phyloP scores from a whole-genome alignment of 805 yeast genomes.

The Candida glaebosa region DNA sequence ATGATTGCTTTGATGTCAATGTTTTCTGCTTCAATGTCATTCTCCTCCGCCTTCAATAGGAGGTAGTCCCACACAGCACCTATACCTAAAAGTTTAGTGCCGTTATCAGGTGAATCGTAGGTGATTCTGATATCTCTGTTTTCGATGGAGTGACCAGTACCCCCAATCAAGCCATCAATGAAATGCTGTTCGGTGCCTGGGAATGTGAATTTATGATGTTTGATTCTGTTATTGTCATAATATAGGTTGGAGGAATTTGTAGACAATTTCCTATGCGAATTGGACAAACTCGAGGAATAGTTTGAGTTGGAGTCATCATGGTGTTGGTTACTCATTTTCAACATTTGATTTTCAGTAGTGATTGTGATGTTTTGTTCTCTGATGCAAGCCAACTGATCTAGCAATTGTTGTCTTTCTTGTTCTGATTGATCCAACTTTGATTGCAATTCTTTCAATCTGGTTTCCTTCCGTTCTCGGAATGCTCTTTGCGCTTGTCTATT shows the following conservation, averaged over 20 bases:
- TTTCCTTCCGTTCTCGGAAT: slow-evolving; percentile 77
- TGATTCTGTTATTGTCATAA: background rate
- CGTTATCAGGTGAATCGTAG: slow-evolving; percentile 35
- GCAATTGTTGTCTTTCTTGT: slow-evolving; percentile 44
- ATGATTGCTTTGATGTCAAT: slow-evolving; percentile 60
- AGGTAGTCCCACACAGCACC: slow-evolving; percentile 85
- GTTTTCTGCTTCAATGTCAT: slow-evolving; percentile 42
- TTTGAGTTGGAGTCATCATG: slow-evolving; percentile 10
- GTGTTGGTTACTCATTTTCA: slow-evolving; percentile 30
- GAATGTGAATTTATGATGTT: slow-evolving; percentile 22
- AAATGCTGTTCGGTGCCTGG: slow-evolving; percentile 35
- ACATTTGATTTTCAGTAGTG: slow-evolving; percentile 58
- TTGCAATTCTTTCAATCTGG: slow-evolving; percentile 64
- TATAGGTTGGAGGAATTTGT: too few species aligned
- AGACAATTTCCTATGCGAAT: too few species aligned
- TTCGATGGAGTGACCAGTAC: slow-evolving; percentile 19
- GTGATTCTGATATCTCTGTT: slow-evolving; percentile 24
- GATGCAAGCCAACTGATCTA: slow-evolving; percentile 47
- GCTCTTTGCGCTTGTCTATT: slow-evolving; percentile 88
- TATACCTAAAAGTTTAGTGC: slow-evolving; percentile 56
- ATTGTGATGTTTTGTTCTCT: slow-evolving; percentile 55
- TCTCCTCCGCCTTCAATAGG: slow-evolving; percentile 41
- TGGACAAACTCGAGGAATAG: background rate
- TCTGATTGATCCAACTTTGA: slow-evolving; percentile 56
- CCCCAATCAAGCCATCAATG: slow-evolving; percentile 25